Base-by-base conservation (phyloP, 768 basidiomycete genomes). In the Hemileccinum impolitum region DNA sequence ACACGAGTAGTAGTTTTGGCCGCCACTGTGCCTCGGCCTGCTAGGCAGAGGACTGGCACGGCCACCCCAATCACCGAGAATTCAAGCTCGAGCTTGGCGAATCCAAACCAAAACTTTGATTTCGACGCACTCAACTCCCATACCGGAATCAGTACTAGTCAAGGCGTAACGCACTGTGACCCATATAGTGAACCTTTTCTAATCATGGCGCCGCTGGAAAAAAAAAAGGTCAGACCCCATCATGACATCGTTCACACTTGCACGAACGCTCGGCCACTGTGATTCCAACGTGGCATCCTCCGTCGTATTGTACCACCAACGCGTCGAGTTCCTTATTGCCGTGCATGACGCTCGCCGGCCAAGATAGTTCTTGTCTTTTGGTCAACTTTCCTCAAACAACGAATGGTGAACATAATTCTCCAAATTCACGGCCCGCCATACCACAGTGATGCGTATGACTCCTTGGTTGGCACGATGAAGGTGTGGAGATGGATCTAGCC, bases 401-500 rank as follows among this genome's bases (percentile, higher is more conserved):
- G 0, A 77, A 68, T 84, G 84, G 84, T 82, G 21, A 54, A 53
- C 21, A 61, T 54, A 11, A 3, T 10, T 12, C 28, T 30, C 8
- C 19, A 40, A 12, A 18, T 15, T 3, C 5, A 11, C n/a, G n/a
- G n/a, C 37, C 6, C 2, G 4, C 2, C 12, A 15, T 18, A 19
- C n/a, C n/a, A n/a, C n/a, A n/a, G 26, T 17, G 19, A 36, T 12
- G 2, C 13, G 17, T 5, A 4, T 21, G 2, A 9, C 9, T 39
- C 15, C 17, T 10, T 25, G 17, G 35, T 13, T 5, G 39, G 37
- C 18, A 39, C 17, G 18, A 19, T 17, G 39, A 51, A 94, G 90
- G 84, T 87, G 79, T 55, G 76, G 81, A 12, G 90, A 94, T 57
- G 90, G 89, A 0, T 80, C 84, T 3, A 74, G 73, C 13, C 67